Evolutionary conservation across 768 basidiomycete species (phyloP), one percentile per base, ranked within the genome.

Genomic region (Ramaria sp.): DNA sequence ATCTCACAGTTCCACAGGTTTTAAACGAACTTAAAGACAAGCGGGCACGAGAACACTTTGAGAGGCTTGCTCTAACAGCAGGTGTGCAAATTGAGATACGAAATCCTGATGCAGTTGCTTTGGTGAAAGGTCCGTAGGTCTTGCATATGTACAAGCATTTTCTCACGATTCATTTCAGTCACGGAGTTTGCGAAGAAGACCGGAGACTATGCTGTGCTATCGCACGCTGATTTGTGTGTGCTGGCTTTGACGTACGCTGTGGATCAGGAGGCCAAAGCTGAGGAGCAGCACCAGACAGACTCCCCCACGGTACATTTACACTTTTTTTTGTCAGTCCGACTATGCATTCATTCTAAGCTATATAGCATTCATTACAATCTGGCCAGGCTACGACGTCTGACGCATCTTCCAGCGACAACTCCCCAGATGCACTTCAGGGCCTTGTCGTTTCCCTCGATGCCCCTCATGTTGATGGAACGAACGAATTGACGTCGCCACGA

Each of bases 161-260:
- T 8, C 32, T 12, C 22, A 7, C 57, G 5, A 30, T 4, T 34
- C 7, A 25, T 22, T 57, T 41, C 64, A 97, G 96, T 95, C 3
- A 88, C 87, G 53, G 84, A 85, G 58, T 84, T 82, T 68, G 90
- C 96, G 3, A 95, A 92, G 74, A 89, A 89, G 73, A 95, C 95
- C 0, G 96, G 96, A 65, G 96, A 99, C 69, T 94, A 92, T 65
- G 73, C 88, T 41, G 94, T 92, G 45, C 75, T 99, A 37, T 96
- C 92, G 13, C 79, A 85, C 66, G 77, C 93, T 13, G 96, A 99
- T 81, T 66, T 99, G 39, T 84, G 86, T 61, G 82, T 98, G 36
- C 69, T 98, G 48, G 95, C 96, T 1, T 72, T 99, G 61, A 91
- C 93, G 5, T 83, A 88, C 64, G 76, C 82, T 22, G 70, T 95